Percentiles rank a stretch among this genome's conserved stretches.
phyloP scores from a whole-genome alignment of 345 rosid genomes.

The Camelina sativa region DNA sequence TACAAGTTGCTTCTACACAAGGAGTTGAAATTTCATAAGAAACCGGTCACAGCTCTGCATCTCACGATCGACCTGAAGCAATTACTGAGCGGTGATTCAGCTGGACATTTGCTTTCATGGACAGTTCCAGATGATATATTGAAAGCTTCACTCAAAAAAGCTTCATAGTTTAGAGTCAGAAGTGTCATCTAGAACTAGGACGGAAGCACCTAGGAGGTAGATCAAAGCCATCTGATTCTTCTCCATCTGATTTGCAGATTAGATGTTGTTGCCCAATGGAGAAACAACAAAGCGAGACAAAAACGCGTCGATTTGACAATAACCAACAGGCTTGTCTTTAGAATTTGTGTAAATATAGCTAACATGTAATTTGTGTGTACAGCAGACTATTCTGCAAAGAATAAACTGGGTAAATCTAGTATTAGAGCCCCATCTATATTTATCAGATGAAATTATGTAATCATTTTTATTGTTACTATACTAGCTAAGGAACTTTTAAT shows the following conservation, averaged over 20 bases:
- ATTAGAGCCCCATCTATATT: neutral
- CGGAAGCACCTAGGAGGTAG: conserved; percentile 1
- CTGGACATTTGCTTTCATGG: conserved; percentile 84
- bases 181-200: conserved; percentile 27
- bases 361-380: neutral
- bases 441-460: conserved; percentile 3
- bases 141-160: conserved; percentile 57
- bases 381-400: neutral
- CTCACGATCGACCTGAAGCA: conserved; percentile 80
- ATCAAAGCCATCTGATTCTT: neutral
- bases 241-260: conserved; percentile 2
- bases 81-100: conserved; percentile 81
- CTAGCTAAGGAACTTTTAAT: neutral
- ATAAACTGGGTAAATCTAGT: neutral
- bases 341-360: conserved; percentile 3
- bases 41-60: conserved; percentile 79
- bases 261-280: neutral
- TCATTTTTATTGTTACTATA: neutral
- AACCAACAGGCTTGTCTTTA: neutral
- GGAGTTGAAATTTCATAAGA: conserved; percentile 77
- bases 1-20: conserved; percentile 74
- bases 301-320: neutral
- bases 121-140: conserved; percentile 71
- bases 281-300: neutral
- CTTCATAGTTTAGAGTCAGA: conserved; percentile 12